Base-by-base conservation (phyloP, 176 grass and related monocot genomes). In the Miscanthus lutarioriparius region DNA sequence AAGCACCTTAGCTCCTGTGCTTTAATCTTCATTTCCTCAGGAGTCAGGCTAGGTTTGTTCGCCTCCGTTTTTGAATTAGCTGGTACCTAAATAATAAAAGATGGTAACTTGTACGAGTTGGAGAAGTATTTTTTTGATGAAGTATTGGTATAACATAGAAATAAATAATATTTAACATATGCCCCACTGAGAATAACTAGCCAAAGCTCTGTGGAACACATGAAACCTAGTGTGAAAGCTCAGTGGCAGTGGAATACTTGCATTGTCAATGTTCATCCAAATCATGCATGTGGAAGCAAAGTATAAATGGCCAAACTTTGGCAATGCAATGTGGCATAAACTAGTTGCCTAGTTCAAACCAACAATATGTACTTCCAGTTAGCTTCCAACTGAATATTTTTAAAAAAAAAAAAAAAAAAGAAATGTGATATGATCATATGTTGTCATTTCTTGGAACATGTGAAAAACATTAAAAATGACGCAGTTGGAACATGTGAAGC, bases 1-100 rank as follows among this genome's bases (percentile, higher is more conserved):
- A 81, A 75, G 40, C 68, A 96, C 97, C 93, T 85, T 73, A 96
- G 91, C 71, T 99, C 97, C 54, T 96, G 90, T 4, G 97, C 91
- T 89, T 94, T 99, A 67, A 92, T 65, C 91, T 92, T 99, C 81
- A 91, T 77, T 92, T 99, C 97, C 80, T 99, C 93, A 37, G 91
- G 89, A 41, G 97, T 94, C 65, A 99, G 27, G 85, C 47, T 86
- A 8, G 90, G 88, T 64, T 92, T 96, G 40, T 83, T 82, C 70
- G 65, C 83, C 64, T 92, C 93, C 4, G 26, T 39, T 84, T 87
- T 90, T 54, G 82, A 44, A 61, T 72, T 90, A 36, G 75, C 82
- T 12, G 83, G 86, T 59, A 95, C 86, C 93, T 93, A 76, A 87
- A 13, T 81, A 16, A 36, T 30, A 7, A 86, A 89, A 45, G 10